A percentile compares a stretch with the other conserved stretches of the same genome.
phyloP scores from a whole-genome alignment of 257 asterid species.

The Nicotiana tabacum region DNA sequence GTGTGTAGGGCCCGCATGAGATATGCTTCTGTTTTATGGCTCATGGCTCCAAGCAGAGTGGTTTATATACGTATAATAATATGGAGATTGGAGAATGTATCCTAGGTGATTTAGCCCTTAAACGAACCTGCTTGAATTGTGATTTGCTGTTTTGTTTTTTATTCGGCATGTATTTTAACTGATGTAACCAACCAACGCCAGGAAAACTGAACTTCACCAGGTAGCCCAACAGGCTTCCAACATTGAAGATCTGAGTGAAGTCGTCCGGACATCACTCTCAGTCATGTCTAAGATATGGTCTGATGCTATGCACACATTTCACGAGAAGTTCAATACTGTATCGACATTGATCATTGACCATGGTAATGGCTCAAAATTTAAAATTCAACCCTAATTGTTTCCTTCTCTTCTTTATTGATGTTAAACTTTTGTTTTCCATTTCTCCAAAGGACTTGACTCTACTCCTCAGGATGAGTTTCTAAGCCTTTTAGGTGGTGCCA shows the following conservation, averaged over 20 bases:
- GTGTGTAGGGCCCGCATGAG: neutral
- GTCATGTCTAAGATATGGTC: slow-evolving; percentile 95
- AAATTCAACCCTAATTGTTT: slow-evolving; percentile 1
- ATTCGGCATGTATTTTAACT: slow-evolving; percentile 9
- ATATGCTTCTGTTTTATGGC: neutral
- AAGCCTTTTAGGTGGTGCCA: slow-evolving; percentile 89
- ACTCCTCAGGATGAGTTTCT: slow-evolving; percentile 89
- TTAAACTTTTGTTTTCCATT: slow-evolving; percentile 21
- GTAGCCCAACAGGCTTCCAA: slow-evolving; percentile 95
- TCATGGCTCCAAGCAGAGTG: slow-evolving; percentile 4
- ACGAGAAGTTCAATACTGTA: slow-evolving; percentile 67
- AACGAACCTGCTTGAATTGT: neutral
- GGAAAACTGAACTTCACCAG: slow-evolving; percentile 96
- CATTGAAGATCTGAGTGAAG: slow-evolving; percentile 81
- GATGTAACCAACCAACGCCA: slow-evolving; percentile 21
- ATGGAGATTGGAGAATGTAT: neutral
- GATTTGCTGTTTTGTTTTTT: neutral
- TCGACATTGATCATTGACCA: slow-evolving; percentile 75
- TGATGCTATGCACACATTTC: slow-evolving; percentile 73
- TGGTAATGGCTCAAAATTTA: slow-evolving; percentile 41
- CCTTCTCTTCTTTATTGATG: slow-evolving; percentile 13
- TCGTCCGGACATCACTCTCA: slow-evolving; percentile 57
- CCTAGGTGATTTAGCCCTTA: neutral
- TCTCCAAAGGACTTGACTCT: slow-evolving; percentile 67
- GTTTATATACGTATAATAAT: neutral